These are phyloP conservation scores for Phaeolepiota aurea DNA, from an alignment of 768 basidiomycete species.

Conservation along the genomic window DNA sequence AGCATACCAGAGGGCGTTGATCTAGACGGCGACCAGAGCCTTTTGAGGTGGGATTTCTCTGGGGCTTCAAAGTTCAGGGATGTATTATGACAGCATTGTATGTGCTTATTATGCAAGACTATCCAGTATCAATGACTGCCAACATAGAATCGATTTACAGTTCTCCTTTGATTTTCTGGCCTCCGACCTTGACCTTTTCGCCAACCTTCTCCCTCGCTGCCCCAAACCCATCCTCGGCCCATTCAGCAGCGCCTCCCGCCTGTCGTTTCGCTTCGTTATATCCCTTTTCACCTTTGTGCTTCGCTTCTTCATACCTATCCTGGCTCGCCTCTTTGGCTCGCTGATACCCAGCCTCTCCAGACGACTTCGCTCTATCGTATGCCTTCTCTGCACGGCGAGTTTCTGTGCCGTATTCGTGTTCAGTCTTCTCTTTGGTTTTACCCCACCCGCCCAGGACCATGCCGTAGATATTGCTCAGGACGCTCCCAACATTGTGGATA, in stretches of 20 bases:
- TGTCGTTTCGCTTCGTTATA: slow-evolving; percentile 16
- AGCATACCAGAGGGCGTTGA: too few species aligned
- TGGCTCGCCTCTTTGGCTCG: slow-evolving; percentile 18
- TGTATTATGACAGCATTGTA: neutral
- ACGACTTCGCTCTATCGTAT: slow-evolving; percentile 12
- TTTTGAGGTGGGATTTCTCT: too few species aligned
- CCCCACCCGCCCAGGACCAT: slow-evolving; percentile 34
- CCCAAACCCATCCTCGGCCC: slow-evolving; percentile 20
- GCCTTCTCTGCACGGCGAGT: too few species aligned
- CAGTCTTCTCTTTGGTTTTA: slow-evolving; percentile 20
- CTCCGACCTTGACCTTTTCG: slow-evolving; percentile 27
- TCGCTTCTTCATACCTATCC: slow-evolving; percentile 14
- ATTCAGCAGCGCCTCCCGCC: slow-evolving; percentile 16
- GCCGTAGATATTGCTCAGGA: slow-evolving; percentile 40
- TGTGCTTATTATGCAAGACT: neutral
- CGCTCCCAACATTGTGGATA: slow-evolving; percentile 71
- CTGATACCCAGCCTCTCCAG: slow-evolving; percentile 4
- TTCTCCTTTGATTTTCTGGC: slow-evolving; percentile 31
- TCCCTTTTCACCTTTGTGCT: slow-evolving; percentile 16
- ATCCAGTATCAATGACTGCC: neutral
- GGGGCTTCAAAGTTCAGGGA: too few species aligned
- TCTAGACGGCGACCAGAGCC: too few species aligned
- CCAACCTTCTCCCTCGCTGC: slow-evolving; percentile 22
- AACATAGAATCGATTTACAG: slow-evolving; percentile 14
- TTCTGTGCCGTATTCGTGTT: too few species aligned